Evolutionary conservation across 306 rosid genomes (phyloP).

Genomic region (Begonia fuchsioides): DNA sequence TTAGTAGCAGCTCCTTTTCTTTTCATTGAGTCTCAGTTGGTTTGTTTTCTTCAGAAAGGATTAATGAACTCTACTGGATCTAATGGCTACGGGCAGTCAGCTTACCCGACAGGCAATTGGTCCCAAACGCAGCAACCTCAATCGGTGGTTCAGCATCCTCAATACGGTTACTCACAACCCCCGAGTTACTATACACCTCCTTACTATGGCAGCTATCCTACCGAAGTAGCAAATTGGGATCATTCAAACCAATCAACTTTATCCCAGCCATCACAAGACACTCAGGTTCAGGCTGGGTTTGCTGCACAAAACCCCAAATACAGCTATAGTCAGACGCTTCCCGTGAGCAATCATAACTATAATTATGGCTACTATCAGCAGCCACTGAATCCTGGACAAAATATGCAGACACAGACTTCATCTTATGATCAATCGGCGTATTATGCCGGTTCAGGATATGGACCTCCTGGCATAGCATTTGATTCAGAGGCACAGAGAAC

Average conservation of each 20-base stretch:
- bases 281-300: constrained; percentile 17
- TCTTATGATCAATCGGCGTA: constrained; percentile 15
- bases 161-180: constrained; percentile 26
- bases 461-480: constrained; percentile 17
- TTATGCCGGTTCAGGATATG: constrained; percentile 16
- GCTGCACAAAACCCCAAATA: constrained; percentile 22
- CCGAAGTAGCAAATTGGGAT: constrained; percentile 32
- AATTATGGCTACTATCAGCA: constrained; percentile 31
- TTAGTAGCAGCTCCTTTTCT: not conserved
- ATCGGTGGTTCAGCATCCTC: constrained; percentile 24
- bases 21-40: not conserved
- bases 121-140: constrained; percentile 21
- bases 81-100: constrained; percentile 22
- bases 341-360: constrained; percentile 13
- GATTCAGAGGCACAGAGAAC: constrained; percentile 8
- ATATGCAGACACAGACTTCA: constrained; percentile 15
- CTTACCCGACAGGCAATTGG: constrained; percentile 26
- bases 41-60: constrained; percentile 27
- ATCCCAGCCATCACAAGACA: constrained; percentile 22
- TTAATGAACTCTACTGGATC: constrained; percentile 20
- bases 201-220: constrained; percentile 28
- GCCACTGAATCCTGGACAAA: constrained; percentile 21
- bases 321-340: constrained; percentile 15
- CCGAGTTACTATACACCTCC: constrained; percentile 20
- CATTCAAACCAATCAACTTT: constrained; percentile 21